Evolutionary conservation across 2,329 filamentous ascomycete species (phyloP), one percentile per base, ranked within the genome.

Genomic region (Mollisia scopiformis): DNA sequence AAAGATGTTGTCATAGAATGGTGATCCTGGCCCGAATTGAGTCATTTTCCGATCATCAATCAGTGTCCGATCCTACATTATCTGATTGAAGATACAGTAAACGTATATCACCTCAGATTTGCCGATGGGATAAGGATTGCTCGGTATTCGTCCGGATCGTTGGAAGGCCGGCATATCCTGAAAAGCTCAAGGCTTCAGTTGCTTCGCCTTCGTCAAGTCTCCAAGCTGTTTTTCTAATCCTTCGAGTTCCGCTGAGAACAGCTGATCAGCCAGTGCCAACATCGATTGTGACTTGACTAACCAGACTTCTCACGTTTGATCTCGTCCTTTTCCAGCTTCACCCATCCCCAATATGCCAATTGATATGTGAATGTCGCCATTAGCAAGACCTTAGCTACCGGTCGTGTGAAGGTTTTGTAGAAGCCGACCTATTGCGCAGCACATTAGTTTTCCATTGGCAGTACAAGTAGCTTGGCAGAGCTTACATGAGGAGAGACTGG

Each of bases 361-460:
- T 95, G 91, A 74, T 94, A 95, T 1, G 88, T 89, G 71, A 92
- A 87, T 58, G 93, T 83, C 57, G 91, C 90, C 71, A 90, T 82
- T 37, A 94, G 81, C 66, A 92, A 84, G 57, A 87, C 87, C 77
- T 93, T 94, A 56, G 85, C 82, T 49, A 94, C 80, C 2, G 91
- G 90, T 1, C 89, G 82, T 39, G 87, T 86, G 72, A 92, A 93
- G 14, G 85, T 86, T 72, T 86, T 88, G 80, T 92, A 94, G 77
- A 93, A 93, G 50, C 82, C 79, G 53, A 84, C 76, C 84, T 90
- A 13, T 46, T 13, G 25, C 16, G 52, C 14, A 25, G 6, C 16
- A 13, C 10, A 7, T 47, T 28, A 47, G 43, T 11, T 19, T 6
- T 13, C 43, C 28, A 27, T 27, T 27, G 10, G 21, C 23, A 6